Evolutionary conservation across 176 grass and related monocot species (phyloP).

Genomic region (Zea luxurians): DNA sequence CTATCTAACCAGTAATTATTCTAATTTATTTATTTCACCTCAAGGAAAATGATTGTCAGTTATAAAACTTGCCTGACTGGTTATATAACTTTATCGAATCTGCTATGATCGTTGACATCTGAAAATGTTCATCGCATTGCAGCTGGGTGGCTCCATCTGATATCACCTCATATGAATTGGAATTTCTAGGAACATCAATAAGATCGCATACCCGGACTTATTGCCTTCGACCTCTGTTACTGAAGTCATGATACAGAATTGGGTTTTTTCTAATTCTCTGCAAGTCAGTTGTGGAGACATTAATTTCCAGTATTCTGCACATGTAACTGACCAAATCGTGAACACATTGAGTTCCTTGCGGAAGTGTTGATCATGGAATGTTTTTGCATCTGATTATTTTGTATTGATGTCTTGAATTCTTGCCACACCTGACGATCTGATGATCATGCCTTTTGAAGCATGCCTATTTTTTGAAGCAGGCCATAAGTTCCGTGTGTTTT

Average conservation of each 20-base stretch:
- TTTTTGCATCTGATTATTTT: neutral
- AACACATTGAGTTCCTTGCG: neutral
- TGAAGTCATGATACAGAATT: conserved; percentile 39
- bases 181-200: conserved; percentile 39
- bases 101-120: conserved; percentile 16
- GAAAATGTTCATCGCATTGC: neutral
- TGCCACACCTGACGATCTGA: neutral
- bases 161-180: neutral
- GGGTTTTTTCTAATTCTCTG: neutral
- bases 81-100: neutral
- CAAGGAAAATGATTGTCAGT: neutral
- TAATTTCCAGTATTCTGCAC: neutral
- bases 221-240: neutral
- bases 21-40: neutral
- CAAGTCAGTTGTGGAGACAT: conserved; percentile 9
- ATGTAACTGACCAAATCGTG: conserved; percentile 23
- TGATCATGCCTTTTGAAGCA: neutral
- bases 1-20: neutral
- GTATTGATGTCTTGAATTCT: neutral
- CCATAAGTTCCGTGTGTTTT: neutral
- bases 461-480: neutral
- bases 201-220: conserved; percentile 4
- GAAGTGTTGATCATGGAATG: conserved; percentile 4
- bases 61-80: neutral
- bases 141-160: conserved; percentile 55